Evolutionary conservation across 176 grass and related monocot genomes (phyloP), one percentile per base, ranked within the genome.

Genomic region (Zoysia pacifica): DNA sequence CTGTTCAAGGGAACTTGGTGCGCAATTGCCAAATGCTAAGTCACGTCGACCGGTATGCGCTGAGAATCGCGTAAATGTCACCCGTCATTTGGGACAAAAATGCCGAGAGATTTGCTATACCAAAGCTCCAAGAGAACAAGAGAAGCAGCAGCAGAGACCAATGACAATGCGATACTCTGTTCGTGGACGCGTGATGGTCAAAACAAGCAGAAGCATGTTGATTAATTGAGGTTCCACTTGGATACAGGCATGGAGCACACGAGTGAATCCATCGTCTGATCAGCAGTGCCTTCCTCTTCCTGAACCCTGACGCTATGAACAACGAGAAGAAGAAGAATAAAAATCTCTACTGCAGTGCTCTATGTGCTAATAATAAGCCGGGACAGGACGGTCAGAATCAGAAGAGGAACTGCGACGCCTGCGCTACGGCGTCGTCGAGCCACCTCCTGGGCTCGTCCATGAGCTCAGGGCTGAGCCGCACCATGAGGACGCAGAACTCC

Each of bases 401-500:
- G 83, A 89, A 89, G 83, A 86, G 73, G 53, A 91, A 91, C 0
- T 82, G 83, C 0, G 93, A 90, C 0, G 86, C 78, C 85, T 90
- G 82, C 0, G 81, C 74, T 40, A 91, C 91, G 41, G 78, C 84
- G 12, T 91, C 84, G 48, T 93, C 92, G 50, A 99, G 84, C 86
- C 87, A 91, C 36, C 78, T 19, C 1, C 86, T 37, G 0, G 92
- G 88, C 15, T 48, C 76, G 41, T 96, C 93, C 97, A 99, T 99
- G 64, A 99, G 76, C 14, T 99, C 88, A 2, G 97, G 97, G 76
- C 97, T 99, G 70, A 99, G 79, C 6, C 97, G 68, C n/a, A 99
- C 82, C 97, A 99, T 99, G 19, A 99, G 78, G 0, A 93, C 93
- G 76, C 97, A 96, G 66, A 99, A 99, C 84, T 99, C 97, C 93